phyloP scores from a whole-genome alignment of 2,329 filamentous ascomycete genomes.

The Phaeosphaeria sp. region DNA sequence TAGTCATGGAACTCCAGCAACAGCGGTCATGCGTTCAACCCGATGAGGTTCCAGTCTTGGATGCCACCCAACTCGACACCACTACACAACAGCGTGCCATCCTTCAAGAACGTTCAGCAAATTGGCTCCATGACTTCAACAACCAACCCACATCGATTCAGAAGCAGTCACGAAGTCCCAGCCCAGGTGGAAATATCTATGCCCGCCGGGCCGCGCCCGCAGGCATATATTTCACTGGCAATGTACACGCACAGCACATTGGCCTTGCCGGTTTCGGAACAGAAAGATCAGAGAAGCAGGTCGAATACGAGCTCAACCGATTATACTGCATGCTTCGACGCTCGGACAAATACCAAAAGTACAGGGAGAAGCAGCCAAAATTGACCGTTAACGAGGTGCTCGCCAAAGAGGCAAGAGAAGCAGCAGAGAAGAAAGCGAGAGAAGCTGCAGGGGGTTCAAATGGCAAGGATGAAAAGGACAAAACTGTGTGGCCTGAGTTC shows the following conservation, averaged over 20 bases:
- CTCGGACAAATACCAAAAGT: constrained; percentile 55
- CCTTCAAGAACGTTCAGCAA: constrained; percentile 52
- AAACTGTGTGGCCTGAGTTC: constrained; percentile 54
- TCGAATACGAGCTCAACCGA: constrained; percentile 34
- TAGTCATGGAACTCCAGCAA: constrained; percentile 41
- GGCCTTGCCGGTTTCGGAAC: constrained; percentile 23
- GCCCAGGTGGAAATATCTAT: constrained; percentile 35
- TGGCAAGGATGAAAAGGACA: constrained; percentile 43
- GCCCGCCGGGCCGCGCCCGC: constrained; percentile 19
- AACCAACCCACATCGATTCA: constrained; percentile 22
- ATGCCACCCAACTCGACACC: constrained; percentile 25
- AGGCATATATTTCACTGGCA: constrained; percentile 35
- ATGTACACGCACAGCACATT: constrained; percentile 29
- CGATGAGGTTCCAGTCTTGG: constrained; percentile 50
- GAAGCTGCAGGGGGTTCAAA: constrained; percentile 20
- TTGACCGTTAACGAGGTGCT: constrained; percentile 24
- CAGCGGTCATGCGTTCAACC: constrained; percentile 50
- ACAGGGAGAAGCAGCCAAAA: constrained; percentile 50
- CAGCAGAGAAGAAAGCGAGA: constrained; percentile 18
- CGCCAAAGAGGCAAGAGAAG: constrained; percentile 23
- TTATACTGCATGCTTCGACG: constrained; percentile 37
- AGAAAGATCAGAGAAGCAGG: constrained; percentile 37
- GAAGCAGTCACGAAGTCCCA: constrained; percentile 40
- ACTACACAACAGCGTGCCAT: constrained; percentile 33
- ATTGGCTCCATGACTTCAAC: constrained; percentile 45